Evolutionary conservation across 75 land plant species (phyloP), one percentile per base, ranked within the genome.

Genomic region (Pinus tabuliformis): DNA sequence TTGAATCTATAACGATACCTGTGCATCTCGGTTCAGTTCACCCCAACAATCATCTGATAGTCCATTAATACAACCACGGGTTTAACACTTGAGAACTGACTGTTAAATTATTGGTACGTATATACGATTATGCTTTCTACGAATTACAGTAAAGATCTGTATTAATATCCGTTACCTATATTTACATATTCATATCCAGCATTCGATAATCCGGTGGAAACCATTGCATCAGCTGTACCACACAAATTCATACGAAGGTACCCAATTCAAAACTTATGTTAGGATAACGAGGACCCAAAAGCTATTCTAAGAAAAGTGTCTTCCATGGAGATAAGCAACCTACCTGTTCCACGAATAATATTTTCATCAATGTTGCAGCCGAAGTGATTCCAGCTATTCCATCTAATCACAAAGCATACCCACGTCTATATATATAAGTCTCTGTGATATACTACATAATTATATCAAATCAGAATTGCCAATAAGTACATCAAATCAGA

Each of bases 331-430:
- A n/a, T 28, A 17, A 26, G 57, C 26, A 54, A 26, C 6, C 45
- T 78, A 91, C 97, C 98, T 75, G 98, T 89, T 70, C 85, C 85
- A 39, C 79, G 85, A 18, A 95, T 82, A 28, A 89, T 52, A 1
- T 78, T 83, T 79, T 93, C 98, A 76, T 86, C 78, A 37, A 95
- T 80, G 11, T 70, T 59, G 75, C 98, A 95, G 16, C 61, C 74
- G 75, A 91, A 95, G 59, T 86, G 87, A 76, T 93, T 93, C 96
- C 98, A 93, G 76, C 98, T 93, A 60, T 91, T 95, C 98, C 98
- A 95, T 26, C 97, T 94, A 82, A 21, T 12, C 33, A 72, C 76
- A 80, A 1, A 37, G 45, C 42, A 39, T 5, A 39, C 49, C 11
- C 63, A 33, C 65, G 78, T 16, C 66, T 30, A n/a, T 22, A 56